These are phyloP conservation scores for Russula abietina DNA, from an alignment of 768 basidiomycete genomes.

Conservation along the genomic window DNA sequence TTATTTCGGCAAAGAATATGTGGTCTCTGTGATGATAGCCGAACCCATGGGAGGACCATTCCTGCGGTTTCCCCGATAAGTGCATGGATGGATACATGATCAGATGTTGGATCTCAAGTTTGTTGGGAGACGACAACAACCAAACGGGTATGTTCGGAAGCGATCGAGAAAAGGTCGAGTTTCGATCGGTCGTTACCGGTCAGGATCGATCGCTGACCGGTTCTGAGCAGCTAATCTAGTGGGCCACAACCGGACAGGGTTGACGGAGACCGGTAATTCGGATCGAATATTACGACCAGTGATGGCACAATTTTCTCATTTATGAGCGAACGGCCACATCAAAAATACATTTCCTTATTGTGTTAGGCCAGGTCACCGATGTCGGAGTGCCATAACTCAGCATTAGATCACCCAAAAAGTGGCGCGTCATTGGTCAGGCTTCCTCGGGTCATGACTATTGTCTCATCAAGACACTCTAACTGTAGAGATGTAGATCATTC, in stretches of 20 bases:
- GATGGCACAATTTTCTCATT: constrained; percentile 18
- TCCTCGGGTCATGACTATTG: constrained; percentile 16
- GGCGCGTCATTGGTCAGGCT: constrained; percentile 13
- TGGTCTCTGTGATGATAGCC: neutral
- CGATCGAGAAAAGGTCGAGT: constrained; percentile 11
- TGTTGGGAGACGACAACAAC: neutral
- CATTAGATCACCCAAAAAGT: constrained; percentile 11
- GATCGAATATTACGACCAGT: constrained; percentile 4
- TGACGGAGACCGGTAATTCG: constrained; percentile 1
- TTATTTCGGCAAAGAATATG: neutral
- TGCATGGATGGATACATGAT: constrained; percentile 6
- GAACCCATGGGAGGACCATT: neutral
- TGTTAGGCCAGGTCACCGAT: constrained; percentile 19
- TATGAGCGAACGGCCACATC: constrained; percentile 15
- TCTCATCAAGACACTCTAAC: constrained; percentile 17
- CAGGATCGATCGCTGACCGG: neutral
- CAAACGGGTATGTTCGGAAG: constrained; percentile 18
- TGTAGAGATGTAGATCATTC: constrained; percentile 23
- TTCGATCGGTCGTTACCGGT: constrained; percentile 13
- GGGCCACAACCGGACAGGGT: neutral
- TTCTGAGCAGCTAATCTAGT: neutral
- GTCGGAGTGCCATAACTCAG: constrained; percentile 16
- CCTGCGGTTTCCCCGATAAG: neutral
- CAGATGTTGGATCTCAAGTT: constrained; percentile 6
- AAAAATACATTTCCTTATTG: constrained; percentile 19